Evolutionary conservation across 1,139 yeast species (phyloP).

Genomic region (Kodamaea arcana): DNA sequence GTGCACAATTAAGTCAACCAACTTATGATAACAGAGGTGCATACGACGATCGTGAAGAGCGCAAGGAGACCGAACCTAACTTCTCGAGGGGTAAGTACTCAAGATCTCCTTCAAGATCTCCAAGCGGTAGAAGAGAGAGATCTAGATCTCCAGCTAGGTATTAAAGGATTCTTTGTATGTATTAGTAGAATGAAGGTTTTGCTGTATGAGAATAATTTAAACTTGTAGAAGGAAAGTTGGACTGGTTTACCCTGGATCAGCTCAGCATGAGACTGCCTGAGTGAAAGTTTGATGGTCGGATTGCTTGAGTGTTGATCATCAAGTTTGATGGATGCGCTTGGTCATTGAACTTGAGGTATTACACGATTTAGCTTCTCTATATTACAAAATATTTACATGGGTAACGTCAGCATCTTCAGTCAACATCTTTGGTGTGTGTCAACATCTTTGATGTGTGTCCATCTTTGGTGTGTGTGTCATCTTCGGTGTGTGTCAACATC

Average conservation of each 20-base stretch:
- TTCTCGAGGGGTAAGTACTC: conserved; percentile 30
- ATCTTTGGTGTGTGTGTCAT: too few relatives aligned
- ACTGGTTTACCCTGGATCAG: too few relatives aligned
- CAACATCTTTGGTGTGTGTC: too few relatives aligned
- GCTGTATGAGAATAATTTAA: too few relatives aligned
- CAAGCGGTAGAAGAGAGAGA: conserved; percentile 25
- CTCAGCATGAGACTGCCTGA: too few relatives aligned
- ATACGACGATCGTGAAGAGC: conserved; percentile 11
- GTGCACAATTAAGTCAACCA: conserved; percentile 21
- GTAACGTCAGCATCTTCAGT: too few relatives aligned
- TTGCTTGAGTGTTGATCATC: neutral
- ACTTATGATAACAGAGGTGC: conserved; percentile 18
- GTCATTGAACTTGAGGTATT: neutral
- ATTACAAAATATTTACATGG: neutral
- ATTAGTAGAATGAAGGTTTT: too few relatives aligned
- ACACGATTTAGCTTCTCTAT: neutral
- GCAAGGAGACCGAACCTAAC: conserved; percentile 12
- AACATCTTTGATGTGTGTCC: too few relatives aligned
- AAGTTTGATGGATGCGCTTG: neutral
- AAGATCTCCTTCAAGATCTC: conserved; percentile 41
- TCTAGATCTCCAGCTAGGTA: conserved; percentile 41
- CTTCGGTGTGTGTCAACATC: too few relatives aligned
- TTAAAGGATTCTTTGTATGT: too few relatives aligned
- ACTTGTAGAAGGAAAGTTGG: too few relatives aligned
- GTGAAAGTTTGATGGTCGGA: neutral